Evolutionary conservation across 73 alveolate species (phyloP).

Genomic region (Urostyla sp.): DNA sequence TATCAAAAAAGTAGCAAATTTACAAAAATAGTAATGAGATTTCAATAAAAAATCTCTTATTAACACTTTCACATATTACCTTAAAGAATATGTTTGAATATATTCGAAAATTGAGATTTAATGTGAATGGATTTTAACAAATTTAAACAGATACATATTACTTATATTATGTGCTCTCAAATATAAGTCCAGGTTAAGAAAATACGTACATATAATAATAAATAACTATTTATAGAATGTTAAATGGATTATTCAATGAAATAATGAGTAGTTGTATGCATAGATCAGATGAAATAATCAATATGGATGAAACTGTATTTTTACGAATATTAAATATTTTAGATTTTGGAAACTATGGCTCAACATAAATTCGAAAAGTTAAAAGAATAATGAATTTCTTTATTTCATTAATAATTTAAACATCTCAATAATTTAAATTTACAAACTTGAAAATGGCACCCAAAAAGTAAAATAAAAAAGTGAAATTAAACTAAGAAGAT

Average conservation of each 20-base stretch:
- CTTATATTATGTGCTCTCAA: not conserved
- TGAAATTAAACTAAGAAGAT: too few species aligned
- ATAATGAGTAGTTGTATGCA: conserved; percentile 41
- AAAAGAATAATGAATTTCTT: not conserved
- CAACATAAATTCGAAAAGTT: conserved; percentile 12
- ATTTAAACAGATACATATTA: conserved; percentile 32
- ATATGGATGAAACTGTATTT: conserved; percentile 48
- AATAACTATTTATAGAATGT: conserved; percentile 1
- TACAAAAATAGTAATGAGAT: conserved; percentile 16
- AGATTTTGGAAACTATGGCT: conserved; percentile 52
- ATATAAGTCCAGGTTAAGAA: conserved; percentile 13
- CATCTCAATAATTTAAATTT: too few species aligned
- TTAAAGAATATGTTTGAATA: conserved; percentile 28
- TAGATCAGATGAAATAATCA: conserved; percentile 24
- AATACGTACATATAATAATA: not conserved
- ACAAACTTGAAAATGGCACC: too few species aligned
- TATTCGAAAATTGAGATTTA: conserved; percentile 31
- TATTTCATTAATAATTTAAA: too few species aligned
- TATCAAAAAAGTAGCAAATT: conserved; percentile 45
- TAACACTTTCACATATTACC: conserved; percentile 9
- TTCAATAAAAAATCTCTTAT: conserved; percentile 10
- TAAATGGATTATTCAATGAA: conserved; percentile 51
- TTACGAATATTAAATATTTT: not conserved
- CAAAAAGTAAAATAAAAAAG: too few species aligned
- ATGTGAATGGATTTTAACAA: conserved; percentile 15